Percentiles rank a stretch among this genome's conserved stretches.
Conservation (phyloP, 75 land plant genomes). For the Cunninghamia lanceolata region DNA sequence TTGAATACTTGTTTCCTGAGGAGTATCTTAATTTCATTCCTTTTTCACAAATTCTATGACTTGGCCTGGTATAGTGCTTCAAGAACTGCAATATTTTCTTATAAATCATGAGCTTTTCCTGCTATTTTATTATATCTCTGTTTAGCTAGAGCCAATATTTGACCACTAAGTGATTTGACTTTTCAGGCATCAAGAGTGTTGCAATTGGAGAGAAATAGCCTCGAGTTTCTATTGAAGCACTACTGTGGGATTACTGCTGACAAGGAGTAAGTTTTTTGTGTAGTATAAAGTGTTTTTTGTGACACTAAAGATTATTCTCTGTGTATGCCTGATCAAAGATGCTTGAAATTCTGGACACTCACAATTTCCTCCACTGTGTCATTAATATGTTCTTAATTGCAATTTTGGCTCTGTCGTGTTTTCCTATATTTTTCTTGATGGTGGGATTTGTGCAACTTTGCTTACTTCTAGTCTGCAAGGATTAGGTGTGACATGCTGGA, state of each 20-base stretch:
- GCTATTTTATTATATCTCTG: neutral
- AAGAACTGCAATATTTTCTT: neutral
- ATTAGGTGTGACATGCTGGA: no score
- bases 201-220: conserved; percentile 75
- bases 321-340: neutral
- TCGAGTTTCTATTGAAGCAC: conserved; percentile 71
- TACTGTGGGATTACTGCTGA: conserved; percentile 85
- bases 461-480: no score
- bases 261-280: conserved; percentile 65
- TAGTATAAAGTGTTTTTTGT: neutral
- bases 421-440: no score
- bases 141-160: neutral
- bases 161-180: neutral
- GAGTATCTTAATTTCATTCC: neutral
- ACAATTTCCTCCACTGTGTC: no score
- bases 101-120: neutral
- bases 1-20: neutral
- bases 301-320: neutral
- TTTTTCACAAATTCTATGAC: neutral
- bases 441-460: no score
- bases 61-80: neutral
- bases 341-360: no score
- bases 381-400: no score
- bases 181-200: conserved; percentile 75
- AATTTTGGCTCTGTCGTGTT: no score